Conservation (phyloP, 192 early-diverging fungal genomes). For the Gamsiella multidivaricata region DNA sequence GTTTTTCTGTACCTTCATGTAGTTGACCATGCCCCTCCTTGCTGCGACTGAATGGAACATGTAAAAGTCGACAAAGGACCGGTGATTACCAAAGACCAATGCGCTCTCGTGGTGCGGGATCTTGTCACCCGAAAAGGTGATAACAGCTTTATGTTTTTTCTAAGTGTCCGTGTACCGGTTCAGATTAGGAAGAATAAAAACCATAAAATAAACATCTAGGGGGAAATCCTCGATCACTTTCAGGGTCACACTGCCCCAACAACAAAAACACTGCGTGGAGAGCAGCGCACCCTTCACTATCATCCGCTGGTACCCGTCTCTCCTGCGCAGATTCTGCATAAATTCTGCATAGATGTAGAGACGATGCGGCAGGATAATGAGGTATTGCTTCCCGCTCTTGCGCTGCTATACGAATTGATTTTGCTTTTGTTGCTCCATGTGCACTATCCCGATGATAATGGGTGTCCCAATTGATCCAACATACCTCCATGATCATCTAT, state of each 20-base stretch:
- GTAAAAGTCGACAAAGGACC: constrained; percentile 67
- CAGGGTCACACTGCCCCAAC: constrained; percentile 3
- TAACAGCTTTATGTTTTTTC: constrained; percentile 59
- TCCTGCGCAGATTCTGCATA: no score
- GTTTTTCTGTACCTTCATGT: constrained; percentile 57
- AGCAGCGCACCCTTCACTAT: no score
- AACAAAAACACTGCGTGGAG: constrained; percentile 7
- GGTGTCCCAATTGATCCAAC: not conserved
- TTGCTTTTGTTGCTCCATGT: not conserved
- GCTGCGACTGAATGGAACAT: constrained; percentile 66
- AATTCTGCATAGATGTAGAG: no score
- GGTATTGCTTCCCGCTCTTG: no score
- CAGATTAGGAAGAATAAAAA: constrained; percentile 1
- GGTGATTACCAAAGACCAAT: constrained; percentile 66
- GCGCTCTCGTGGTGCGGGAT: constrained; percentile 62
- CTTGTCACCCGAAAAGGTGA: constrained; percentile 67
- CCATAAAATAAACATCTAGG: constrained; percentile 1
- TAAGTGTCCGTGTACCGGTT: constrained; percentile 3
- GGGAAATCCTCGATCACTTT: not conserved
- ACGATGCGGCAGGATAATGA: no score
- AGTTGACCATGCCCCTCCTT: constrained; percentile 61
- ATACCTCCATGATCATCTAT: constrained; percentile 54
- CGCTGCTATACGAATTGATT: no score
- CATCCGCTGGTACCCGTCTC: not conserved
- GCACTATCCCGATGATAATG: not conserved